Evolutionary conservation across 331 rosid genomes (phyloP).

Genomic region (Cydonia oblonga): DNA sequence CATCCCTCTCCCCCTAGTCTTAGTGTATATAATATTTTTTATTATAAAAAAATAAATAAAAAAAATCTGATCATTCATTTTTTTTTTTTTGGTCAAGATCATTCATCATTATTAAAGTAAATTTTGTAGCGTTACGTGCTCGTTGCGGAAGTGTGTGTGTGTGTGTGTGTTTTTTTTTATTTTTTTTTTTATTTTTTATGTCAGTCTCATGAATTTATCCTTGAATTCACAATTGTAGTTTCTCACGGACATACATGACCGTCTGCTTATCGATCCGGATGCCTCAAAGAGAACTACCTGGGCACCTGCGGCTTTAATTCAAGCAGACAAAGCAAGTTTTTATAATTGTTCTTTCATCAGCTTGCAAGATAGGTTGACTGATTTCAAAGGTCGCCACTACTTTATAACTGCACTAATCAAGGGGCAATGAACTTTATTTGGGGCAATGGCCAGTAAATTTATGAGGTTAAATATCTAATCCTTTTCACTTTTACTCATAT

Average conservation of each 20-base stretch:
- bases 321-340: conserved; percentile 21
- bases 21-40: too few relatives aligned
- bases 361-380: conserved; percentile 19
- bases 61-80: too few relatives aligned
- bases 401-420: background rate
- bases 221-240: background rate
- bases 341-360: conserved; percentile 5
- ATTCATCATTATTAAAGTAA: too few relatives aligned
- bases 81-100: too few relatives aligned
- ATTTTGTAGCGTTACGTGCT: too few relatives aligned
- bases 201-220: background rate
- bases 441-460: conserved; percentile 17
- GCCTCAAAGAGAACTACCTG: background rate
- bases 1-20: too few relatives aligned
- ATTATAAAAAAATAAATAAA: too few relatives aligned
- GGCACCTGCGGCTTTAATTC: conserved; percentile 19
- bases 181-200: background rate
- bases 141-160: too few relatives aligned
- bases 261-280: too few relatives aligned
- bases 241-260: background rate
- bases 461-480: conserved; percentile 4
- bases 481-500: too few relatives aligned
- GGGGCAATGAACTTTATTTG: conserved; percentile 23
- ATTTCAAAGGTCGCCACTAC: conserved; percentile 13
- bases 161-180: too few relatives aligned